These are phyloP conservation scores for Pseudozyma sp. DNA, from an alignment of 1,284 basidiomycete species.

Conservation along the genomic window DNA sequence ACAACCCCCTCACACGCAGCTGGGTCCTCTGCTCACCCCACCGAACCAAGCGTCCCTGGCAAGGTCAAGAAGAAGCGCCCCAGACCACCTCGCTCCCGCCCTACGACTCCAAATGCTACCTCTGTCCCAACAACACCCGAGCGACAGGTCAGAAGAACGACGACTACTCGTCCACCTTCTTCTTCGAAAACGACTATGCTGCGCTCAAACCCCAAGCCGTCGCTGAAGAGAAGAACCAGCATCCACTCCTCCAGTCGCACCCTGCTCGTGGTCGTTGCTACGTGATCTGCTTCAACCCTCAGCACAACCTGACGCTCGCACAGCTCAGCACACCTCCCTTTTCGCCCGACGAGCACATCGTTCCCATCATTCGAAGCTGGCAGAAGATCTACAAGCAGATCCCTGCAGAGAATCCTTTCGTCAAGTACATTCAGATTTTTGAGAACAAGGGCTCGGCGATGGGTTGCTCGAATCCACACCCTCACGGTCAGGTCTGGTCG, in stretches of 20 bases:
- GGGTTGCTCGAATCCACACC: conserved; percentile 96
- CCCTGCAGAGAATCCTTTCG: conserved; percentile 61
- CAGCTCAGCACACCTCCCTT: conserved; percentile 73
- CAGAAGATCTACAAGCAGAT: conserved; percentile 62
- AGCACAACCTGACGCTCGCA: conserved; percentile 90
- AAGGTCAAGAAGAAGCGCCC: conserved; percentile 63
- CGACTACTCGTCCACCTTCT: conserved; percentile 77
- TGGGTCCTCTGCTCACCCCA: conserved; percentile 68
- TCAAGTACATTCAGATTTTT: conserved; percentile 69
- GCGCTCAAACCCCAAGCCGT: conserved; percentile 76
- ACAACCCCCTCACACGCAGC: conserved; percentile 61
- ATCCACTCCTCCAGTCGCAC: conserved; percentile 75
- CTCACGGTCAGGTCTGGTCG: conserved; percentile 93
- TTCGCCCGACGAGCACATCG: conserved; percentile 74
- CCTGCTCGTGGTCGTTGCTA: conserved; percentile 87
- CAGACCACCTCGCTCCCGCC: conserved; percentile 70
- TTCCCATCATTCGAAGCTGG: conserved; percentile 82
- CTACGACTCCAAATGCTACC: conserved; percentile 85
- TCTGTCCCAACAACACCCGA: conserved; percentile 89
- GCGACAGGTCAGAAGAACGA: conserved; percentile 81
- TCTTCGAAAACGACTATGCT: conserved; percentile 87
- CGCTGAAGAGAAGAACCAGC: conserved; percentile 36
- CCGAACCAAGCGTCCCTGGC: conserved; percentile 67
- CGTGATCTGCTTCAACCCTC: conserved; percentile 88
- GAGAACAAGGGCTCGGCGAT: conserved; percentile 95